Conservation (phyloP, 192 early-diverging fungal species). For the Coemansia nantahalensis region DNA sequence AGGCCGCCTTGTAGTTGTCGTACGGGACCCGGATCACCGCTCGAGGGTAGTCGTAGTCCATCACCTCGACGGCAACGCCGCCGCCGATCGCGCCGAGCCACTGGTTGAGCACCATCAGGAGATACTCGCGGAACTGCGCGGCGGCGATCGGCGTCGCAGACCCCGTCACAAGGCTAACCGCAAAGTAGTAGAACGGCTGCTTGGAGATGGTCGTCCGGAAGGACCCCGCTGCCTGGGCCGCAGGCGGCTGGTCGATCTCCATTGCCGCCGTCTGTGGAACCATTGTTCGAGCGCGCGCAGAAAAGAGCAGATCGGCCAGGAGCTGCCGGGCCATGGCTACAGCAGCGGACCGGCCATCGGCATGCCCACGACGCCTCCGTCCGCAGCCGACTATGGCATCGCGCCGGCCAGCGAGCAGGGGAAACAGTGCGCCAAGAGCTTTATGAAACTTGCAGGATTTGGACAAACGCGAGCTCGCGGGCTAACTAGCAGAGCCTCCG, state of each 20-base stretch:
- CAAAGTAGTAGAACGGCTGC: slow-evolving; percentile 48
- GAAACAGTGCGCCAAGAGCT: too few relatives aligned
- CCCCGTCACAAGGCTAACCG: slow-evolving; percentile 14
- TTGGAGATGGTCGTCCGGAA: slow-evolving; percentile 40
- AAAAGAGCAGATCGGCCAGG: too few relatives aligned
- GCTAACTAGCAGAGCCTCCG: slow-evolving; percentile 4
- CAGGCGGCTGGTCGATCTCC: slow-evolving; percentile 7
- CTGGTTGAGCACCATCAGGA: slow-evolving; percentile 19
- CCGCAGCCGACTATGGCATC: too few relatives aligned
- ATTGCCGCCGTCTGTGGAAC: too few relatives aligned
- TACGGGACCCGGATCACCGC: slow-evolving; percentile 41
- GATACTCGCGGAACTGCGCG: slow-evolving; percentile 25
- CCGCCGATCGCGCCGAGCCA: slow-evolving; percentile 43
- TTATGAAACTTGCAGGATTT: too few relatives aligned
- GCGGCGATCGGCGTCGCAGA: background rate
- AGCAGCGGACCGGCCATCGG: too few relatives aligned
- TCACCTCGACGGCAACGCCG: slow-evolving; percentile 29
- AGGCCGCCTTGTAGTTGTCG: slow-evolving; percentile 27
- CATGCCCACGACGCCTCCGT: too few relatives aligned
- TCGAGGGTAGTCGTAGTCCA: slow-evolving; percentile 15
- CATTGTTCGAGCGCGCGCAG: too few relatives aligned
- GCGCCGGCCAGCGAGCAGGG: too few relatives aligned
- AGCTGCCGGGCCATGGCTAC: too few relatives aligned
- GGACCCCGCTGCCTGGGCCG: background rate
- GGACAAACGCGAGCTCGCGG: too few relatives aligned